phyloP scores from a whole-genome alignment of 2,329 filamentous ascomycete genomes.

The Ophiostoma himal-ulmi region DNA sequence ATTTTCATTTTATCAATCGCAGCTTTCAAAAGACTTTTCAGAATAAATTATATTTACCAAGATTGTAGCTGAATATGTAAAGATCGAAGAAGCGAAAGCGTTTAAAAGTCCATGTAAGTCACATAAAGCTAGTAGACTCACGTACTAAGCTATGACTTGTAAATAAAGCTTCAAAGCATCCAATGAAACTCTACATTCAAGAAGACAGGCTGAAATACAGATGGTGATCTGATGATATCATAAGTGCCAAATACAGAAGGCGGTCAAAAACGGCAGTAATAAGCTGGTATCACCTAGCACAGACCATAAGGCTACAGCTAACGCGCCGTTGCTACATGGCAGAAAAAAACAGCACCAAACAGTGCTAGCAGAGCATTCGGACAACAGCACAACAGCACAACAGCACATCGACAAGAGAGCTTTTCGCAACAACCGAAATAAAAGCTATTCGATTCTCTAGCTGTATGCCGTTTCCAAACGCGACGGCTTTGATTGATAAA shows the following conservation, averaged over 20 bases:
- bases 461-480: neutral
- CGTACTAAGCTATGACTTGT: too few species aligned
- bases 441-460: neutral
- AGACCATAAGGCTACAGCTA: slow-evolving; percentile 6
- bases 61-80: too few species aligned
- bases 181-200: neutral
- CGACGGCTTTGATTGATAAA: neutral
- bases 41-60: too few species aligned
- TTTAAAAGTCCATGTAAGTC: too few species aligned
- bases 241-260: neutral
- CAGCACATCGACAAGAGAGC: neutral
- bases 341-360: slow-evolving; percentile 10
- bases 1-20: too few species aligned
- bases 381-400: neutral
- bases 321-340: neutral
- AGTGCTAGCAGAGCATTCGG: neutral
- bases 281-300: neutral
- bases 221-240: neutral
- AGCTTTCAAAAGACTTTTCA: too few species aligned
- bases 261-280: neutral
- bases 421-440: neutral
- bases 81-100: too few species aligned
- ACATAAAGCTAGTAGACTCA: too few species aligned
- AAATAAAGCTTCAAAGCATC: too few species aligned
- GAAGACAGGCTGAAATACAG: neutral